Conservation (phyloP, 139 green algal species). For the Coccomyxa sp. region DNA sequence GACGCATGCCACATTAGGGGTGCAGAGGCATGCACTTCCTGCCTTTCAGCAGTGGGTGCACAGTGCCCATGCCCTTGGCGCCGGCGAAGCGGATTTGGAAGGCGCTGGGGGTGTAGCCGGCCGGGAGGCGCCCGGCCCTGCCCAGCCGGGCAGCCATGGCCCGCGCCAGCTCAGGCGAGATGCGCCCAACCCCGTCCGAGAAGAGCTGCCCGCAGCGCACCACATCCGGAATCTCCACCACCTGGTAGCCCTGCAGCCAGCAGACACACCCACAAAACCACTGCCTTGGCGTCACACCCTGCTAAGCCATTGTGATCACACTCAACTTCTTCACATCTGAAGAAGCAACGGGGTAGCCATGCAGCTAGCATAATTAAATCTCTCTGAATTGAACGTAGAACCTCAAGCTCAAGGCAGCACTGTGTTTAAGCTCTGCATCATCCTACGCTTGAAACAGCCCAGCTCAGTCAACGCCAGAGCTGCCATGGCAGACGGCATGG, state of each 20-base stretch:
- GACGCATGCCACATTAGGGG: no score
- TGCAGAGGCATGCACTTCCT: neutral
- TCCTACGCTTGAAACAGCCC: no score
- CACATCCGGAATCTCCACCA: slow-evolving; percentile 26
- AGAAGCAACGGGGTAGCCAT: no score
- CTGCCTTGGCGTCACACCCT: no score
- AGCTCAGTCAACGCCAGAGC: no score
- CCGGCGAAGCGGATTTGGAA: slow-evolving; percentile 22
- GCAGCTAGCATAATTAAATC: no score
- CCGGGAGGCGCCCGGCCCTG: neutral
- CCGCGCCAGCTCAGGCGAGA: slow-evolving; percentile 22
- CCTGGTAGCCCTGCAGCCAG: neutral
- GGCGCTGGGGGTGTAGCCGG: neutral
- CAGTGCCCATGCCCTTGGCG: slow-evolving; percentile 21
- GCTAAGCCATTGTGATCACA: no score
- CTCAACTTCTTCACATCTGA: no score
- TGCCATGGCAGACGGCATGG: no score
- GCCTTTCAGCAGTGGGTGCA: neutral
- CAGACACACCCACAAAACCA: neutral
- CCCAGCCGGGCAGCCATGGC: slow-evolving; percentile 8
- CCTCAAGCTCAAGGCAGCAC: no score
- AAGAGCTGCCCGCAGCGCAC: slow-evolving; percentile 32
- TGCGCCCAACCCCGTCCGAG: slow-evolving; percentile 43
- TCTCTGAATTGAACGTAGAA: no score
- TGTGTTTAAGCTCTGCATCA: no score